Evolutionary conservation across 2,329 filamentous ascomycete genomes (phyloP).

Genomic region (Myrmaecium sp.): DNA sequence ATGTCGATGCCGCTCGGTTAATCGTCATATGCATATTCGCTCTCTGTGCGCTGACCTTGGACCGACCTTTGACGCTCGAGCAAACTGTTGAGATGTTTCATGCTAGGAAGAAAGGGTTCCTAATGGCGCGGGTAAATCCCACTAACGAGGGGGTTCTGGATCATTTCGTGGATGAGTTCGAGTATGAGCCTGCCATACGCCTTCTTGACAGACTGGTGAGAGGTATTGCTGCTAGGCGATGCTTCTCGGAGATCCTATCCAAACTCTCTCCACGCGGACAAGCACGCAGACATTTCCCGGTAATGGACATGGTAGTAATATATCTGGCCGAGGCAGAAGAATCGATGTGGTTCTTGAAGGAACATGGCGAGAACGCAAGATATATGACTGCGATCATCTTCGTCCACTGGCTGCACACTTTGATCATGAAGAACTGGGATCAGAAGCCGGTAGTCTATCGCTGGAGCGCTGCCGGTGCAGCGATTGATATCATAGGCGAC

Average conservation of each 20-base stretch:
- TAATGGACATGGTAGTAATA: no score
- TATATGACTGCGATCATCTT: constrained; percentile 17
- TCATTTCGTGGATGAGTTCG: constrained; percentile 24
- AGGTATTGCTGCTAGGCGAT: constrained; percentile 31
- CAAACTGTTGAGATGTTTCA: neutral
- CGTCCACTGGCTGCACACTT: constrained; percentile 56
- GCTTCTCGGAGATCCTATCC: constrained; percentile 32
- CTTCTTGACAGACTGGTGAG: constrained; percentile 32
- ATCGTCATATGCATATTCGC: constrained; percentile 24
- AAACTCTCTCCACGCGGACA: no score
- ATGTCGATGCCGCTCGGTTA: constrained; percentile 22
- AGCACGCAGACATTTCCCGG: no score
- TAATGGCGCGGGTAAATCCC: no score
- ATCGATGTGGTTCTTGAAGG: no score
- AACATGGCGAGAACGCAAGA: no score
- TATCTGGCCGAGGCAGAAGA: no score
- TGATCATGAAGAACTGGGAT: constrained; percentile 69
- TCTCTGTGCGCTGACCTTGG: constrained; percentile 10
- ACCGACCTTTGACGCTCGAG: no score
- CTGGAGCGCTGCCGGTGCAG: constrained; percentile 58
- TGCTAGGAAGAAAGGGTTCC: constrained; percentile 2
- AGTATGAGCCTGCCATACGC: constrained; percentile 34
- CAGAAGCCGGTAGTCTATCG: constrained; percentile 52
- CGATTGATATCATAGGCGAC: constrained; percentile 53
- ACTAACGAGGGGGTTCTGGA: no score